Base-by-base conservation (phyloP, 2,329 filamentous ascomycete genomes). In the Cladophialophora exuberans region DNA sequence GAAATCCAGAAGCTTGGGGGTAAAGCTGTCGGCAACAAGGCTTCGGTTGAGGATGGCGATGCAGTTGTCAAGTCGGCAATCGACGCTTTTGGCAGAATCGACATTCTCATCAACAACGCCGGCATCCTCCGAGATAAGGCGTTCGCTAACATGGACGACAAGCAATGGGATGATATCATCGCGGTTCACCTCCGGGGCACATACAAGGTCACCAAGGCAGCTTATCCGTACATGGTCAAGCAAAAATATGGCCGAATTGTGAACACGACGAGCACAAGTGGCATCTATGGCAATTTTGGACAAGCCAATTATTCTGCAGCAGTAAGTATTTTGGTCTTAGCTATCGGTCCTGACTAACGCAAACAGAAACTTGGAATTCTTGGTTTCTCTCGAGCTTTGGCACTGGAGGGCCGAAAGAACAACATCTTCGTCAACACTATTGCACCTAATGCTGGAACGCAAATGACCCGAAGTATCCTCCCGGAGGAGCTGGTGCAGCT, bases 371-470 rank as follows among this genome's bases (percentile, higher is more conserved):
- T 83, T 64, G 94, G 90, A 76, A 97, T 99, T 63, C 86, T 99
- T 36, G 94, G 94, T 59, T 90, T 99, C 80, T 96, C 92, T 35
- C 89, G 91, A 65, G 90, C 94, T 46, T 83, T 99, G 52, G 94
- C 94, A 47, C 82, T 94, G 45, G 94, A 99, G 77, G 94, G 94
- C 66, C 83, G 83, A 69, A 97, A 97, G 80, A 91, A 99, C 82
- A 96, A 97, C 81, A 97, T 99, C 74, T 91, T 85, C 67, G 90
- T 96, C 73, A 99, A 99, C 82, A 96, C 92, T 55, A 97, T 99
- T 68, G 94, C 94, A 20, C 94, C 94, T 65, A 99, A 97, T 69
- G 94, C 94, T 33, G 94, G 94, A 66, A 99, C 94, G 39, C 86
- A 87, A 70, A 94, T 99, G 89, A 99, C 94, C 52, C 84, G 86